These are phyloP conservation scores for Boletus subcaerulescens DNA, from an alignment of 768 basidiomycete species.

Conservation along the genomic window DNA sequence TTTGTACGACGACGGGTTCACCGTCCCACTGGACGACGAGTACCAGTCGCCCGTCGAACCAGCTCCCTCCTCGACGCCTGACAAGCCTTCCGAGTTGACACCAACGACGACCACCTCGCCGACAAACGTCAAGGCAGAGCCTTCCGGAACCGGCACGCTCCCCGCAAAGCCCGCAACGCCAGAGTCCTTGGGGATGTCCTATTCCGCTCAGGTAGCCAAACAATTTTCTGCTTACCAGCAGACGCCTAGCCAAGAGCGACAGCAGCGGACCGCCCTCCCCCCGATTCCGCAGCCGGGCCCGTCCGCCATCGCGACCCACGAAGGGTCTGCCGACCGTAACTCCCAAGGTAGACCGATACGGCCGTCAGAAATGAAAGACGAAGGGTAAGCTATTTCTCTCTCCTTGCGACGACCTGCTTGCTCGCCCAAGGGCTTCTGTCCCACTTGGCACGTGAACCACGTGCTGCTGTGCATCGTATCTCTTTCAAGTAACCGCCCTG, in stretches of 20 bases:
- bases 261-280: conserved; percentile 36
- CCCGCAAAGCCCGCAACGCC: conserved; percentile 28
- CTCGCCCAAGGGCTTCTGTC: conserved; percentile 5
- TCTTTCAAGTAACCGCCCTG: conserved; percentile 12
- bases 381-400: conserved; percentile 60
- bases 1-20: conserved; percentile 50
- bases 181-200: conserved; percentile 41
- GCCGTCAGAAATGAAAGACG: conserved; percentile 75
- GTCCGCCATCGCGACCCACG: conserved; percentile 36
- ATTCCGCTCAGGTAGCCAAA: conserved; percentile 62
- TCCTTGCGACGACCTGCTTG: conserved; percentile 17
- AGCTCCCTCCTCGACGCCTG: conserved; percentile 17
- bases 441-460: not conserved
- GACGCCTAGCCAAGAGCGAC: conserved; percentile 62
- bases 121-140: conserved; percentile 23
- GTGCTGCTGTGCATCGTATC: not conserved
- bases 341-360: conserved; percentile 54
- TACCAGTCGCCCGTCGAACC: conserved; percentile 27
- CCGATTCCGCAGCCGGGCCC: conserved; percentile 26
- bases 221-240: conserved; percentile 65
- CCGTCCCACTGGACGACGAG: conserved; percentile 32
- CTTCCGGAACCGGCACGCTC: conserved; percentile 19
- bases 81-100: conserved; percentile 18
- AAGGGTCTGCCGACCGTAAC: conserved; percentile 28
- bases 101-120: conserved; percentile 14